Conservation (phyloP, 441 rosid species). For the Eutrema salsugineum region DNA sequence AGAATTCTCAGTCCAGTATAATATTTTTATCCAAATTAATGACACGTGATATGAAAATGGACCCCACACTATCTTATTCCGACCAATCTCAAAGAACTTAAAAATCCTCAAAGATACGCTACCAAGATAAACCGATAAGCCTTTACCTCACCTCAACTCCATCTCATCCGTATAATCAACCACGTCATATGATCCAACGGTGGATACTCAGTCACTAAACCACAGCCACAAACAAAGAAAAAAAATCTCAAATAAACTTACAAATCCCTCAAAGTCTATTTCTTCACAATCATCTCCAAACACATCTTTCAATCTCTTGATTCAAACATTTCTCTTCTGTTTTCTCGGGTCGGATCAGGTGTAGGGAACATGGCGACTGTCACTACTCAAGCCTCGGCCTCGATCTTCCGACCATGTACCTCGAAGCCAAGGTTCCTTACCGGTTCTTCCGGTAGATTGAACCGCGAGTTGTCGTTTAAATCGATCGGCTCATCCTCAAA, state of each 20-base stretch:
- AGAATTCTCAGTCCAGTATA: slow-evolving; percentile 3
- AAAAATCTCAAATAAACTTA: slow-evolving; percentile 14
- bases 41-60: background rate
- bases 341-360: slow-evolving; percentile 23
- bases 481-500: slow-evolving; percentile 40
- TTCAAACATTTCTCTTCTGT: background rate
- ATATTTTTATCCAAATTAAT: background rate
- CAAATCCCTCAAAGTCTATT: slow-evolving; percentile 9
- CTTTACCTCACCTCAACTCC: slow-evolving; percentile 4
- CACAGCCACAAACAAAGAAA: slow-evolving; percentile 39
- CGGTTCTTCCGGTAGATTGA: slow-evolving; percentile 54
- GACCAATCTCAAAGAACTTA: slow-evolving; percentile 28
- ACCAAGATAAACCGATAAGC: slow-evolving; percentile 33
- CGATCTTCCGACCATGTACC: slow-evolving; percentile 72
- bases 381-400: slow-evolving; percentile 83
- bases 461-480: slow-evolving; percentile 46
- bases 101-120: slow-evolving; percentile 30
- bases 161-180: slow-evolving; percentile 13
- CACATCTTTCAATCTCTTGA: slow-evolving; percentile 15
- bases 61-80: slow-evolving; percentile 27
- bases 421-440: slow-evolving; percentile 61
- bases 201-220: background rate
- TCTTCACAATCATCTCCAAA: slow-evolving; percentile 23
- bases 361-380: slow-evolving; percentile 59
- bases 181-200: slow-evolving; percentile 27